These are phyloP conservation scores for Ustilago esculenta DNA, from an alignment of 1,284 basidiomycete species.

Conservation along the genomic window DNA sequence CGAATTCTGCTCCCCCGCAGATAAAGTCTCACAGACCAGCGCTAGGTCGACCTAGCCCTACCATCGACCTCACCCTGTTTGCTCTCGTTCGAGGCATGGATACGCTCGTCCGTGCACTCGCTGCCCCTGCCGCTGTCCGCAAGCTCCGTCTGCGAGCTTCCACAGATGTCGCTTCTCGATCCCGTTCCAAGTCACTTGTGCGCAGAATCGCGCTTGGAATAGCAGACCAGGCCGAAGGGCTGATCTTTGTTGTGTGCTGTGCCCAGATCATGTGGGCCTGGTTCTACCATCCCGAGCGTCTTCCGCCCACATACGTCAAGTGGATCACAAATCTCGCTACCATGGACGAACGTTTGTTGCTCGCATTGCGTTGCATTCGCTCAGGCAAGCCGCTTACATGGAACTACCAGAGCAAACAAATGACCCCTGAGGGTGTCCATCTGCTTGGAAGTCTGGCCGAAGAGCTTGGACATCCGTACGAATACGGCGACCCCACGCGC, in stretches of 20 bases:
- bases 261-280: constrained; percentile 63
- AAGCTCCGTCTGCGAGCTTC: constrained; percentile 15
- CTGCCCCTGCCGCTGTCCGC: constrained; percentile 9
- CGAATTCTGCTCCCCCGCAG: background rate
- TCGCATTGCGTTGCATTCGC: constrained; percentile 59
- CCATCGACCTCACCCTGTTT: constrained; percentile 68
- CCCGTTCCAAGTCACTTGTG: background rate
- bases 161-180: background rate
- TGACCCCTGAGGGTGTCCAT: constrained; percentile 40
- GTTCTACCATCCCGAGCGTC: constrained; percentile 65
- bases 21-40: constrained; percentile 2
- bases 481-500: constrained; percentile 55
- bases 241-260: constrained; percentile 60
- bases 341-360: constrained; percentile 66
- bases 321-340: constrained; percentile 66
- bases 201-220: constrained; percentile 6
- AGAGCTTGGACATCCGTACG: constrained; percentile 53
- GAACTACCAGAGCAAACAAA: constrained; percentile 56
- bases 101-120: constrained; percentile 56
- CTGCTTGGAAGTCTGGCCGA: constrained; percentile 51
- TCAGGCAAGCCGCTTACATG: constrained; percentile 55
- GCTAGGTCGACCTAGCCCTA: constrained; percentile 56
- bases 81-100: constrained; percentile 67
- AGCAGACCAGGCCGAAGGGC: constrained; percentile 50
- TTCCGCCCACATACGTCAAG: constrained; percentile 63